Evolutionary conservation across 768 basidiomycete genomes (phyloP).

Genomic region (Mycena vulgaris): DNA sequence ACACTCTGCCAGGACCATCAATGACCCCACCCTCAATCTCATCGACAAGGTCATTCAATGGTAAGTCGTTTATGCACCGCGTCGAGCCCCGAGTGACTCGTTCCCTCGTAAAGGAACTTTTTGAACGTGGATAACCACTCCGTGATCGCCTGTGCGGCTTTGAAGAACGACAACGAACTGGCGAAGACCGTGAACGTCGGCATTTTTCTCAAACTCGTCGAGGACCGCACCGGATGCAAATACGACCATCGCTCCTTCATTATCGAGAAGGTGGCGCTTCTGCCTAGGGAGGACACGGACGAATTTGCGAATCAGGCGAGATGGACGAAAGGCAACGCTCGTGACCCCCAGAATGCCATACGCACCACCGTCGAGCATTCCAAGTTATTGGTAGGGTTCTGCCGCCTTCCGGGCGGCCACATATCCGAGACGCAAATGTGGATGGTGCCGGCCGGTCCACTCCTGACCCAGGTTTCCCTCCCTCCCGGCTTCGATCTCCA

Average conservation of each 20-base stretch:
- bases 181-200: not conserved
- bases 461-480: not conserved
- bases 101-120: not conserved
- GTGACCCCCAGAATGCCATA: not conserved
- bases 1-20: conserved; percentile 14
- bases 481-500: conserved; percentile 8
- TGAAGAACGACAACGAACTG: not conserved
- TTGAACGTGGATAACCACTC: not conserved
- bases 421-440: conserved; percentile 4
- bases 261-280: not conserved
- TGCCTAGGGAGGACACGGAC: not conserved
- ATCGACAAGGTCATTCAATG: conserved; percentile 12
- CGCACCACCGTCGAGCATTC: not conserved
- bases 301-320: not conserved
- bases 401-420: not conserved
- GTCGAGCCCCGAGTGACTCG: too few relatives aligned
- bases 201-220: conserved; percentile 4
- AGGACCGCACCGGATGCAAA: not conserved
- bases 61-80: not conserved
- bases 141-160: not conserved
- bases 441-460: not conserved
- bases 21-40: conserved; percentile 4
- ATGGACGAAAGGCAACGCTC: not conserved
- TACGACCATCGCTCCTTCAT: conserved; percentile 16
- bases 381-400: conserved; percentile 11